Conservation (phyloP, 2,329 filamentous ascomycete species). For the Immersiporthe knoxdaviesiana region DNA sequence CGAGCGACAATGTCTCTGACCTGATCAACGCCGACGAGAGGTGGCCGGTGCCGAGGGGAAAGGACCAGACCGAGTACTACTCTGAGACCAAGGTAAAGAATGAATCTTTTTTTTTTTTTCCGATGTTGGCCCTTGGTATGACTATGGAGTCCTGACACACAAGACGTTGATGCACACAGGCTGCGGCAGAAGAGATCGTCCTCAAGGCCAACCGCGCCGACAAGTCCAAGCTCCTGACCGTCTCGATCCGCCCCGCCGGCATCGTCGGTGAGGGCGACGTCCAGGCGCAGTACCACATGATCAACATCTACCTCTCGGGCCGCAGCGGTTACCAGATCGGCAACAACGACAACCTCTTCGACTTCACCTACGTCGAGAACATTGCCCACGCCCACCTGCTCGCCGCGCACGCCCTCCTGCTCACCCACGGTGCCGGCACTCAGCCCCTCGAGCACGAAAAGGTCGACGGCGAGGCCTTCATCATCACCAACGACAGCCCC, state of each 20-base stretch:
- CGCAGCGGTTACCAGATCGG: constrained; percentile 83
- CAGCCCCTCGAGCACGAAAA: constrained; percentile 71
- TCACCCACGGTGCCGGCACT: constrained; percentile 57
- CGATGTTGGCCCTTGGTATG: too few relatives aligned
- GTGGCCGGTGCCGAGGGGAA: constrained; percentile 75
- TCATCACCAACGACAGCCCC: constrained; percentile 87
- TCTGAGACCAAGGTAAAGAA: constrained; percentile 81
- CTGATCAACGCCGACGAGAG: constrained; percentile 84
- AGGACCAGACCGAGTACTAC: constrained; percentile 78
- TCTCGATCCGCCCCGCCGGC: constrained; percentile 79
- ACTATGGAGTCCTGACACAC: not conserved
- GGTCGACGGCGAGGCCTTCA: constrained; percentile 84
- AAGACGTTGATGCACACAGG: constrained; percentile 44
- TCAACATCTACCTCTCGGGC: constrained; percentile 69
- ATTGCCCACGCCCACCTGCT: constrained; percentile 79
- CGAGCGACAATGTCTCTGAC: constrained; percentile 80
- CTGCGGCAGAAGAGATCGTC: constrained; percentile 80
- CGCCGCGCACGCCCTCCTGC: constrained; percentile 73
- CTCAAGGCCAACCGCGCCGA: constrained; percentile 71
- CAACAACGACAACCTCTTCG: constrained; percentile 64
- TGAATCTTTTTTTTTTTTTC: too few relatives aligned
- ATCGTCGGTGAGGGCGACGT: constrained; percentile 92
- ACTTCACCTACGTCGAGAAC: constrained; percentile 68
- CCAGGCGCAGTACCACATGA: constrained; percentile 72
- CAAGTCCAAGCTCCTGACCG: constrained; percentile 69